Conservation (phyloP, 257 asterid species). For the Penstemon davidsonii region DNA sequence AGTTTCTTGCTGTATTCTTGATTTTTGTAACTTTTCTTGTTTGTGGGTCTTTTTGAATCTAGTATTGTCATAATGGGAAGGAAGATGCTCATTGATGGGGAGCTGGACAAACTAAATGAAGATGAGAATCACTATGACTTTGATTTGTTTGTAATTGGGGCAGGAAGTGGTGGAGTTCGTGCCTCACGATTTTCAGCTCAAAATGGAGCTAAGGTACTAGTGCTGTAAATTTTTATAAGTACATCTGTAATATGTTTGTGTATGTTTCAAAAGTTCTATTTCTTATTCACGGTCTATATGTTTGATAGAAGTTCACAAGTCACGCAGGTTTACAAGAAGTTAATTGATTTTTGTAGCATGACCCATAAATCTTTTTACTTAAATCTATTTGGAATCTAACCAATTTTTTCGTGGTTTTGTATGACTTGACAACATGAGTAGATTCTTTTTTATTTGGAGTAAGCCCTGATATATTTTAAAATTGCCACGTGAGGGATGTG, state of each 20-base stretch:
- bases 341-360: slow-evolving; percentile 12
- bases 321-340: slow-evolving; percentile 10
- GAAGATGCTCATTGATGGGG: slow-evolving; percentile 87
- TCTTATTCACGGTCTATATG: slow-evolving; percentile 7
- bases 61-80: slow-evolving; percentile 70
- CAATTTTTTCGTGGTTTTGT: neutral
- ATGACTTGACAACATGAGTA: no score
- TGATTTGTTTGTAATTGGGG: slow-evolving; percentile 94
- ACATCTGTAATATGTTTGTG: neutral
- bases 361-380: neutral
- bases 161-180: slow-evolving; percentile 99
- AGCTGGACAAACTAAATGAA: slow-evolving; percentile 42
- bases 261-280: neutral
- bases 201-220: slow-evolving; percentile 82
- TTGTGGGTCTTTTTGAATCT: slow-evolving; percentile 31
- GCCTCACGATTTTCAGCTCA: slow-evolving; percentile 91
- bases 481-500: no score
- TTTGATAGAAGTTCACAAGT: neutral
- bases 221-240: neutral
- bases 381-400: neutral
- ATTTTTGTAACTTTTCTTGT: neutral
- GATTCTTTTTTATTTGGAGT: no score
- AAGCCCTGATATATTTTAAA: no score
- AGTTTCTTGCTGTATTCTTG: slow-evolving; percentile 4
- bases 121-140: slow-evolving; percentile 65